phyloP scores from a whole-genome alignment of 768 basidiomycete genomes.

The Paxillus rubicundulus region DNA sequence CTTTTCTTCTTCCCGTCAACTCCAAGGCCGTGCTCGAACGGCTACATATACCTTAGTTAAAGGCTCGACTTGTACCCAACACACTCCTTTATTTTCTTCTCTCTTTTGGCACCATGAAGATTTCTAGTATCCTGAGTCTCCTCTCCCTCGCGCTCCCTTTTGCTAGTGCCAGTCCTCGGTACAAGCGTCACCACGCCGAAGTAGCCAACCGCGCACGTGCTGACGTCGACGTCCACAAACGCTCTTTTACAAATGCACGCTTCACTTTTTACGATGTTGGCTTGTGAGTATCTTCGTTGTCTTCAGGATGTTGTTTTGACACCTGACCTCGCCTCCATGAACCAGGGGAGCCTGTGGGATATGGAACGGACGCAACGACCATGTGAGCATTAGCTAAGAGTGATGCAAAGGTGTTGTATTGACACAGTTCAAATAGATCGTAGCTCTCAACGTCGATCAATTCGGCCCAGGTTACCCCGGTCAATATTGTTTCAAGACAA shows the following conservation, averaged over 20 bases:
- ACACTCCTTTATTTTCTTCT: not conserved
- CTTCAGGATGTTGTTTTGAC: conserved; percentile 2
- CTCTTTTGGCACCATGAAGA: conserved; percentile 14
- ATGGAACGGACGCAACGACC: conserved; percentile 34
- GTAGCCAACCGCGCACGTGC: conserved; percentile 45
- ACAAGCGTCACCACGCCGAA: conserved; percentile 42
- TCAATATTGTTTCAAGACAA: conserved; percentile 58
- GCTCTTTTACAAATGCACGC: conserved; percentile 34
- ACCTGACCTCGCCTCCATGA: conserved; percentile 1
- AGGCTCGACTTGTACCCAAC: conserved; percentile 9
- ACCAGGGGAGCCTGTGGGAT: conserved; percentile 56
- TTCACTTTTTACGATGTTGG: conserved; percentile 57
- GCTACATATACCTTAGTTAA: conserved; percentile 1
- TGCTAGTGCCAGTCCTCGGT: conserved; percentile 27
- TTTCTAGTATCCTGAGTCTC: conserved; percentile 33
- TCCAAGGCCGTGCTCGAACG: not conserved
- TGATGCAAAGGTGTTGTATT: not conserved
- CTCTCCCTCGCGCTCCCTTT: conserved; percentile 35
- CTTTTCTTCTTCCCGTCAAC: conserved; percentile 2
- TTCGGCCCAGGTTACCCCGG: conserved; percentile 61
- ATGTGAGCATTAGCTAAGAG: conserved; percentile 3
- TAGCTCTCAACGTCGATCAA: conserved; percentile 36
- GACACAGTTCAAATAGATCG: conserved; percentile 16
- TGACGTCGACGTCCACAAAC: conserved; percentile 35
- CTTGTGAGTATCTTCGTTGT: conserved; percentile 34